Percentiles rank a stretch among this genome's conserved stretches.
These are phyloP conservation scores for Croton setiger DNA, from an alignment of 441 rosid species.

Conservation along the genomic window DNA sequence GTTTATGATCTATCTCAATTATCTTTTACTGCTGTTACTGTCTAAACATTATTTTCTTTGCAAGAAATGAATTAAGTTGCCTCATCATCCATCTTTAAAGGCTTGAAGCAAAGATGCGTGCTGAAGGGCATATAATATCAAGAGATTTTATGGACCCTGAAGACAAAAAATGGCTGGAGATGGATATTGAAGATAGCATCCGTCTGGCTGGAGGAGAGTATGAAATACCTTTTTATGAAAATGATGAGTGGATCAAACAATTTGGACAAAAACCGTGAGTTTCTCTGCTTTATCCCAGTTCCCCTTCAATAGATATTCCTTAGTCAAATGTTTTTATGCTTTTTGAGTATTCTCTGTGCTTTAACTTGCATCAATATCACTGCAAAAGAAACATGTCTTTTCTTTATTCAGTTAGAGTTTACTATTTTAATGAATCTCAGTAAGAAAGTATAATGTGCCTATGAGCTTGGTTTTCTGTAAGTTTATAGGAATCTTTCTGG, in stretches of 20 bases:
- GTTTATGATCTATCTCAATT: conserved; percentile 20
- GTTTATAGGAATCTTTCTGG: no score
- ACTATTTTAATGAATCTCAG: background rate
- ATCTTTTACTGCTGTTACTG: conserved; percentile 12
- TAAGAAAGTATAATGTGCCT: background rate
- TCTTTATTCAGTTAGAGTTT: background rate
- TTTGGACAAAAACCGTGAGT: conserved; percentile 84
- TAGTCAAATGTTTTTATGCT: background rate
- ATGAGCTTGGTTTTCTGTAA: background rate
- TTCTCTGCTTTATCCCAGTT: background rate
- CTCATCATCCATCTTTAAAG: conserved; percentile 29
- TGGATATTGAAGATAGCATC: conserved; percentile 81
- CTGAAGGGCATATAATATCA: conserved; percentile 72
- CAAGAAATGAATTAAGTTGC: conserved; percentile 16
- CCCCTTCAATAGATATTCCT: background rate
- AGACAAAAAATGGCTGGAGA: conserved; percentile 88
- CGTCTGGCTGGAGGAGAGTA: conserved; percentile 42
- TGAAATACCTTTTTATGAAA: conserved; percentile 73
- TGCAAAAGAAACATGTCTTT: background rate
- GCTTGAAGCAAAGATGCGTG: conserved; percentile 90
- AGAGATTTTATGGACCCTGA: conserved; percentile 81
- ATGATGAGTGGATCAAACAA: conserved; percentile 60
- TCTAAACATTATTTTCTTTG: conserved; percentile 10
- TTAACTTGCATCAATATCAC: background rate
- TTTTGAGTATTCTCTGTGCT: background rate